Conservation (phyloP, 495 filamentous ascomycete species). For the Penicillium chermesinum region DNA sequence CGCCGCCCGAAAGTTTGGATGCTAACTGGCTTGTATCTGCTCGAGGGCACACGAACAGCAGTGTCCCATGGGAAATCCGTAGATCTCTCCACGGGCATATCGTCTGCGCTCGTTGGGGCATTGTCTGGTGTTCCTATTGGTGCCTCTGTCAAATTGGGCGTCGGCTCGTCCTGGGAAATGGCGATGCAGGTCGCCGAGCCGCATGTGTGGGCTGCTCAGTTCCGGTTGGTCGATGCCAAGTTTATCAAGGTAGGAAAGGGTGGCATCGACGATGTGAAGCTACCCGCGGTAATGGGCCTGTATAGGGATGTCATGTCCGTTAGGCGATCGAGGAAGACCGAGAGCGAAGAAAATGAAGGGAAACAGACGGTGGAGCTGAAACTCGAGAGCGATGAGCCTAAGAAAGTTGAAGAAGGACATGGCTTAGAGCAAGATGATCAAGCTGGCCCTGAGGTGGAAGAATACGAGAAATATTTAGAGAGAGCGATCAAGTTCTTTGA, state of each 20-base stretch:
- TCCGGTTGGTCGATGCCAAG: constrained; percentile 18
- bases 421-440: constrained; percentile 9
- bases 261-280: constrained; percentile 9
- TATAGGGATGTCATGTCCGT: constrained; percentile 24
- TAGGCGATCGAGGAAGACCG: constrained; percentile 6
- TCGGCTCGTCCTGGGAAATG: constrained; percentile 21
- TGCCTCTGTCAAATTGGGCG: constrained; percentile 19
- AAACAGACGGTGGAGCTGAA: neutral
- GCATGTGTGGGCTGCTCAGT: constrained; percentile 29
- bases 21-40: constrained; percentile 20
- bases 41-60: constrained; percentile 16
- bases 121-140: constrained; percentile 20
- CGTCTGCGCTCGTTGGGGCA: constrained; percentile 18
- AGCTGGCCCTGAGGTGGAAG: constrained; percentile 12
- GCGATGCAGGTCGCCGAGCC: constrained; percentile 21
- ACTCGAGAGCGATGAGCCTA: neutral
- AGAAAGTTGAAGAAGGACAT: constrained; percentile 1
- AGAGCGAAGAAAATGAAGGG: neutral
- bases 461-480: constrained; percentile 23
- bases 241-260: constrained; percentile 16
- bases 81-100: constrained; percentile 15
- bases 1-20: constrained; percentile 27
- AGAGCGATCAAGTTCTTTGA: constrained; percentile 22
- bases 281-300: constrained; percentile 16
- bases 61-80: constrained; percentile 13